phyloP scores from a whole-genome alignment of 164 flowering plant genomes.

The Chloranthus sessilifolius region DNA sequence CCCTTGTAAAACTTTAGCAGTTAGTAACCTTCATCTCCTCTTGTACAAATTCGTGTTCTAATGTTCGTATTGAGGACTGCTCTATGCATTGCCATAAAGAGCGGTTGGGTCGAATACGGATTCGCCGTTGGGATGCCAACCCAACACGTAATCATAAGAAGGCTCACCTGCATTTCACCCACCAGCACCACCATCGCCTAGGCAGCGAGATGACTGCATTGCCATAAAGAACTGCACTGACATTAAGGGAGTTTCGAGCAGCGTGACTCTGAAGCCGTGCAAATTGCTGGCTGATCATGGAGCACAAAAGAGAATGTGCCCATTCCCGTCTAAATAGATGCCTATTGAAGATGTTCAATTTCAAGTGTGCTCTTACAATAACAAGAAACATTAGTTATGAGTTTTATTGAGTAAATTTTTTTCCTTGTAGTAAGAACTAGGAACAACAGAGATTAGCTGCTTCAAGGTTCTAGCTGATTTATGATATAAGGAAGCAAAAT shows the following conservation, averaged over 20 bases:
- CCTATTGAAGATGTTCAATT: slow-evolving; percentile 40
- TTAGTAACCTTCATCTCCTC: too few species aligned
- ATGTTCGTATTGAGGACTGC: slow-evolving; percentile 61
- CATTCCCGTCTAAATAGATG: slow-evolving; percentile 36
- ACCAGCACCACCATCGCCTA: slow-evolving; percentile 61
- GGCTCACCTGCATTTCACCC: slow-evolving; percentile 79
- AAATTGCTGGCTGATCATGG: slow-evolving; percentile 31
- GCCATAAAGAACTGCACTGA: slow-evolving; percentile 56
- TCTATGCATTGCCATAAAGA: slow-evolving; percentile 73
- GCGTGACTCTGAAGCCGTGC: slow-evolving; percentile 56
- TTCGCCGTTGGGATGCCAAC: slow-evolving; percentile 66
- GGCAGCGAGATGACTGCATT: slow-evolving; percentile 84
- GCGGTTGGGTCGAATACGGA: slow-evolving; percentile 86
- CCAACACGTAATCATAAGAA: slow-evolving; percentile 41
- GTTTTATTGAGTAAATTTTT: too few species aligned
- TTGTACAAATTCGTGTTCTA: slow-evolving; percentile 60
- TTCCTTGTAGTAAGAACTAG: too few species aligned
- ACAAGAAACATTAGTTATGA: too few species aligned
- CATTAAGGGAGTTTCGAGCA: slow-evolving; percentile 41
- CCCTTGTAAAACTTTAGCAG: too few species aligned
- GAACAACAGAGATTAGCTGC: too few species aligned
- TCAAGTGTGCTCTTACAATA: slow-evolving; percentile 29
- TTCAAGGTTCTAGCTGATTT: too few species aligned
- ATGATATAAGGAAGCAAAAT: too few species aligned
- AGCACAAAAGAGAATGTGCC: slow-evolving; percentile 23